phyloP scores from a whole-genome alignment of 495 filamentous ascomycete species.

The Trichoderma gamsii region DNA sequence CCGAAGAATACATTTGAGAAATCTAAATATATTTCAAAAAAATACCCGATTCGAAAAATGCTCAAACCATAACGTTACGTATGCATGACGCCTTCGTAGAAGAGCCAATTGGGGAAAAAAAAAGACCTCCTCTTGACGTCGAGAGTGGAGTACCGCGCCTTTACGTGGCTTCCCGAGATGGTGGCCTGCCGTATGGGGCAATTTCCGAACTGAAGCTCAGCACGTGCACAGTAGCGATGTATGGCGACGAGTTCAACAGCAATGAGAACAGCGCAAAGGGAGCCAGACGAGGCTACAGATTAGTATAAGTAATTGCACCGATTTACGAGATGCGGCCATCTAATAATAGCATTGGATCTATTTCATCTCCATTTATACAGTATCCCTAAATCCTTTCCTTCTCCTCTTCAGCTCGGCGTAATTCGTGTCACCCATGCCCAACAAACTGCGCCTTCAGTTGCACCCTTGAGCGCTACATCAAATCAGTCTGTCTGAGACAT shows the following conservation, averaged over 20 bases:
- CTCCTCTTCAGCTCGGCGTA: not conserved
- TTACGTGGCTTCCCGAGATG: not conserved
- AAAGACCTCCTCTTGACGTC: not conserved
- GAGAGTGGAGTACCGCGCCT: not conserved
- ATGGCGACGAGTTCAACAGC: not conserved
- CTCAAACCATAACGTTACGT: not conserved
- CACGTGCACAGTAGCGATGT: not conserved
- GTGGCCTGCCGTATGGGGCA: not conserved
- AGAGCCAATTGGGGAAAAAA: not conserved
- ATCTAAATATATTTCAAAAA: no score
- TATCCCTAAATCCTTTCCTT: not conserved
- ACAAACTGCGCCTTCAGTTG: not conserved
- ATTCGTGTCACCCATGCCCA: not conserved
- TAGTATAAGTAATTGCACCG: no score
- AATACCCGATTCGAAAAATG: no score
- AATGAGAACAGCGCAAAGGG: no score
- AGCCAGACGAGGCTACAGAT: no score
- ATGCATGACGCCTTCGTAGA: not conserved
- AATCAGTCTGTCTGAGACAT: not conserved
- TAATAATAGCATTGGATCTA: no score
- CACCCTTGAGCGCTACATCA: not conserved
- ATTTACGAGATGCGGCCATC: no score
- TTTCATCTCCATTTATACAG: no score
- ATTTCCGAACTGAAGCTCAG: not conserved
- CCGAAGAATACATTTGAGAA: no score